Percentiles rank a stretch among this genome's conserved stretches.
Conservation (phyloP, 192 early-diverging fungal species). For the Coemansia sp. region DNA sequence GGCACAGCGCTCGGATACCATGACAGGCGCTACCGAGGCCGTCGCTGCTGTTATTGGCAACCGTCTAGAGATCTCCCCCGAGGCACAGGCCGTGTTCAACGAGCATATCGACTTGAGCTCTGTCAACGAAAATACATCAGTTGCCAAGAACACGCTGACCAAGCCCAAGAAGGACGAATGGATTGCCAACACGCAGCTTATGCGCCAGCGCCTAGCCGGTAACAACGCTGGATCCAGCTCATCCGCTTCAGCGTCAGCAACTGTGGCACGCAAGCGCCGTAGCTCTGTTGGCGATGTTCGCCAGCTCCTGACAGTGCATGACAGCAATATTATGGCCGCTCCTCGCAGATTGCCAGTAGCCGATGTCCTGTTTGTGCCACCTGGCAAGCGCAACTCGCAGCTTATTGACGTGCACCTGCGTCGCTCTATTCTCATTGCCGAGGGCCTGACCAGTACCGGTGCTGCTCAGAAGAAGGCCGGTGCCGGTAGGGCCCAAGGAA, state of each 20-base stretch:
- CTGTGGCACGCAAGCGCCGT: conserved; percentile 15
- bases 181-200: conserved; percentile 39
- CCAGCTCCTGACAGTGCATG: conserved; percentile 2
- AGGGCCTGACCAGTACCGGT: too few species aligned
- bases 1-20: too few species aligned
- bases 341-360: background rate
- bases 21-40: too few species aligned
- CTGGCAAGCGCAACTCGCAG: conserved; percentile 1
- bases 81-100: too few species aligned
- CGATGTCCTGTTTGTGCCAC: background rate
- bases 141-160: background rate
- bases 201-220: conserved; percentile 35
- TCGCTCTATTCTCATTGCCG: too few species aligned
- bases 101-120: conserved; percentile 16
- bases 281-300: conserved; percentile 18
- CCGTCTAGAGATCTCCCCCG: too few species aligned
- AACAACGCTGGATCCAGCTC: background rate
- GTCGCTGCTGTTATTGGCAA: too few species aligned
- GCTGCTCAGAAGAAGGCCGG: background rate
- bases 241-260: background rate
- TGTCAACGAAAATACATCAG: background rate
- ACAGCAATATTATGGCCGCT: background rate
- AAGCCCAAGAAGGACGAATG: conserved; percentile 40
- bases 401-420: too few species aligned
- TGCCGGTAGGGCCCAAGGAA: background rate